phyloP scores from a whole-genome alignment of 805 yeast genomes.

The Wickerhamiella sergipiensis region DNA sequence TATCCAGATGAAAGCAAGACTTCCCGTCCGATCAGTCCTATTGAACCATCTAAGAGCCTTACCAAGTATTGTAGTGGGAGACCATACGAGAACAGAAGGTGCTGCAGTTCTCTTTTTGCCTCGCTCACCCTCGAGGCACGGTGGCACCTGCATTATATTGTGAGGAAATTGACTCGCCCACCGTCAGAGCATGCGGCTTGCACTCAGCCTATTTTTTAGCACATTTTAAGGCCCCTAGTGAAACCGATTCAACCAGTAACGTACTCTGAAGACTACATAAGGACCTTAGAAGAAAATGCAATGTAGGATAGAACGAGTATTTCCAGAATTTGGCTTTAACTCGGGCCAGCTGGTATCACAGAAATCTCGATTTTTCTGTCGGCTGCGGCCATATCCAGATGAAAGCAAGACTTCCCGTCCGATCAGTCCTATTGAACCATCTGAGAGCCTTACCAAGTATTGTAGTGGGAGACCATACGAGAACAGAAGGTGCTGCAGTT shows the following conservation, averaged over 20 bases:
- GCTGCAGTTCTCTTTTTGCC: not conserved
- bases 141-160: too few species aligned
- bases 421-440: not conserved
- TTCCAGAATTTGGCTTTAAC: too few species aligned
- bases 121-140: too few species aligned
- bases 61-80: not conserved
- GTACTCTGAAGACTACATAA: too few species aligned
- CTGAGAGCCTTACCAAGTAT: not conserved
- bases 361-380: not conserved
- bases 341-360: not conserved
- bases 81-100: not conserved
- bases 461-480: not conserved
- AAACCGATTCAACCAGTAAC: too few species aligned
- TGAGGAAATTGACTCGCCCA: too few species aligned
- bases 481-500: not conserved
- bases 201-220: too few species aligned
- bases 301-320: too few species aligned
- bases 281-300: too few species aligned
- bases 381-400: not conserved
- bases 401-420: not conserved
- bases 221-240: too few species aligned
- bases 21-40: not conserved
- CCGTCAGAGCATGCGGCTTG: too few species aligned
- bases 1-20: not conserved
- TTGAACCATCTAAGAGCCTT: not conserved